phyloP scores from a whole-genome alignment of 2,329 filamentous ascomycete species.

The Fusarium globosum region DNA sequence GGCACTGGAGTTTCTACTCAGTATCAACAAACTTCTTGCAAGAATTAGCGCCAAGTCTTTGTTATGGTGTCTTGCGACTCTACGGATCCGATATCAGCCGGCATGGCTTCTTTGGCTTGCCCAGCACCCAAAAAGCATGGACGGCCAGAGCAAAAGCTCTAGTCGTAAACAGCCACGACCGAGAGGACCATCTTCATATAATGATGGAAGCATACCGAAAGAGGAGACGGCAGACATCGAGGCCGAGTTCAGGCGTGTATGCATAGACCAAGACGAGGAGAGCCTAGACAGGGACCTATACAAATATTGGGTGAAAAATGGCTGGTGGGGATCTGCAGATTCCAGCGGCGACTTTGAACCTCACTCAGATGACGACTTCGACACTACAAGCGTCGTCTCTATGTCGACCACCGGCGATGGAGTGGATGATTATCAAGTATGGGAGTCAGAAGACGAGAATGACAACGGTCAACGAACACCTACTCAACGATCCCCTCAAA shows the following conservation, averaged over 20 bases:
- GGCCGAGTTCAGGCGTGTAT: constrained; percentile 74
- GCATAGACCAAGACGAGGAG: constrained; percentile 64
- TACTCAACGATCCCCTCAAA: constrained; percentile 69
- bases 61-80: constrained; percentile 68
- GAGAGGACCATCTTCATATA: constrained; percentile 8
- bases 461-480: constrained; percentile 74
- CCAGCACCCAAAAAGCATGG: constrained; percentile 51
- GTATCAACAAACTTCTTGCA: constrained; percentile 66
- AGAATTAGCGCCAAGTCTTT: constrained; percentile 48
- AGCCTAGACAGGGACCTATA: constrained; percentile 81
- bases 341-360: constrained; percentile 81
- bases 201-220: constrained; percentile 65
- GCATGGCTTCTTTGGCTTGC: constrained; percentile 69
- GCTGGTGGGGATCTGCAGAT: constrained; percentile 87
- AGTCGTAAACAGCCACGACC: constrained; percentile 23
- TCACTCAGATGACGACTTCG: constrained; percentile 67
- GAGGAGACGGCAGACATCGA: constrained; percentile 83
- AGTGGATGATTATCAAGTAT: constrained; percentile 60
- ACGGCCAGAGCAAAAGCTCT: constrained; percentile 29
- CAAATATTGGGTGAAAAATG: constrained; percentile 83
- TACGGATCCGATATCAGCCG: constrained; percentile 53
- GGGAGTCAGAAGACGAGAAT: constrained; percentile 58
- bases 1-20: constrained; percentile 79
- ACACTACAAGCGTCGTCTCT: constrained; percentile 85
- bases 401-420: constrained; percentile 54